A percentile compares a stretch with the other conserved stretches of the same genome.
Conservation (phyloP, 2,329 filamentous ascomycete species). For the Pseudopyrenochaeta lycopersici region DNA sequence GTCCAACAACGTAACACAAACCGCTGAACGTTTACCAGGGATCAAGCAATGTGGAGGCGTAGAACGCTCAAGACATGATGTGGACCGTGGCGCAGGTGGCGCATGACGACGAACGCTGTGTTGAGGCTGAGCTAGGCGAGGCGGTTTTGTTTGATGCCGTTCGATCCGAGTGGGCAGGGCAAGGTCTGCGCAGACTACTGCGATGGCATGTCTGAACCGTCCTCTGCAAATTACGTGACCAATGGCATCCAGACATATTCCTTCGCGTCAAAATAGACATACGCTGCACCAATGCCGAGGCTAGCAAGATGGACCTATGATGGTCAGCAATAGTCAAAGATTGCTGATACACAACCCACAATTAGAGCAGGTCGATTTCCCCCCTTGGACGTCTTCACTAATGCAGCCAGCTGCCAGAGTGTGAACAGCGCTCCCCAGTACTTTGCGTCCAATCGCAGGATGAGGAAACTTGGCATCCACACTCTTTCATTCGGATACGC, state of each 20-base stretch:
- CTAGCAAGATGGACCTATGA: conserved; percentile 12
- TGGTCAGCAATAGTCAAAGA: conserved; percentile 1
- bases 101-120: conserved; percentile 9
- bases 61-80: conserved; percentile 3
- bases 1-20: neutral
- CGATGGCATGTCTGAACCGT: neutral
- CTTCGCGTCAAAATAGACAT: conserved; percentile 21
- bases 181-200: neutral
- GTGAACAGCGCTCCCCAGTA: conserved; percentile 12
- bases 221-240: conserved; percentile 6
- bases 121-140: conserved; percentile 7
- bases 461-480: conserved; percentile 10
- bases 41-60: neutral
- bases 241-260: conserved; percentile 24
- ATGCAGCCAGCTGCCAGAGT: conserved; percentile 4
- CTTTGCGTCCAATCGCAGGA: conserved; percentile 17
- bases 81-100: conserved; percentile 10
- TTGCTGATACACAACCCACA: neutral
- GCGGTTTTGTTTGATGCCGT: neutral
- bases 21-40: neutral
- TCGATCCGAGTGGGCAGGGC: no score
- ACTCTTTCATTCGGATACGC: conserved; percentile 21
- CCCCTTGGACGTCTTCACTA: conserved; percentile 1
- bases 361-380: conserved; percentile 2
- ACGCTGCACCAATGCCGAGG: conserved; percentile 15